Base-by-base conservation (phyloP, 306 rosid species). In the Amphicarpaea edgeworthii region DNA sequence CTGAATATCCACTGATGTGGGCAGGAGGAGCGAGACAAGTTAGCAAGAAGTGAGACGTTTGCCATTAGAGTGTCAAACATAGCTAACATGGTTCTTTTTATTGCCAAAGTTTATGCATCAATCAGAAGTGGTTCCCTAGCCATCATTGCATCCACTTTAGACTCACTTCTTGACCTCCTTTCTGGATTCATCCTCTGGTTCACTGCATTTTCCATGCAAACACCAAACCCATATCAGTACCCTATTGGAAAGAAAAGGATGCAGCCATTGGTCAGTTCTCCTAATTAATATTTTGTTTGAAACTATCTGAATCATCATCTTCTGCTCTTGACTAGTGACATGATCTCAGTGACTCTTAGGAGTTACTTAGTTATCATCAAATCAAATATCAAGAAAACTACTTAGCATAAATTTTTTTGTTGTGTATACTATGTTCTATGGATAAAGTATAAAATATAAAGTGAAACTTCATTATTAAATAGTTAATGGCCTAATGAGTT, bases 161-260 rank as follows among this genome's bases (percentile, higher is more conserved):
- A 96, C 83, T 96, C 99, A 2, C 96, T 96, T 79, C 96, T 96
- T 38, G 99, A 96, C 83, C 96, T 96, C 80, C 90, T 96, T 79
- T 96, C 98, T 49, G 98, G 99, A 30, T 96, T 93, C 82, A 96
- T 96, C 79, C 86, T 96, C 77, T 96, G 99, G 99, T 96, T 93
- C 86, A 96, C 99, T 87, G 96, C 98, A 51, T 92, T 96, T 86
- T 92, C 99, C 73, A 96, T 96, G 98, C 96, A 96, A 86, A 96
- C 97, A 24, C 99, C 96, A 49, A 96, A 79, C 68, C 99, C 99
- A 6, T 96, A 96, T 85, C 98, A 89, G 82, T 96, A 96, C 67
- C 98, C 99, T 54, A 96, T 96, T 21, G 99, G 99, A 72, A 96
- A 96, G 90, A 90, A 82, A 79, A 88, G 99, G 66, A 92, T 96